A percentile compares a stretch with the other conserved stretches of the same genome.
Evolutionary conservation across 1,139 yeast genomes (phyloP).

Genomic region (Pichia terricola): DNA sequence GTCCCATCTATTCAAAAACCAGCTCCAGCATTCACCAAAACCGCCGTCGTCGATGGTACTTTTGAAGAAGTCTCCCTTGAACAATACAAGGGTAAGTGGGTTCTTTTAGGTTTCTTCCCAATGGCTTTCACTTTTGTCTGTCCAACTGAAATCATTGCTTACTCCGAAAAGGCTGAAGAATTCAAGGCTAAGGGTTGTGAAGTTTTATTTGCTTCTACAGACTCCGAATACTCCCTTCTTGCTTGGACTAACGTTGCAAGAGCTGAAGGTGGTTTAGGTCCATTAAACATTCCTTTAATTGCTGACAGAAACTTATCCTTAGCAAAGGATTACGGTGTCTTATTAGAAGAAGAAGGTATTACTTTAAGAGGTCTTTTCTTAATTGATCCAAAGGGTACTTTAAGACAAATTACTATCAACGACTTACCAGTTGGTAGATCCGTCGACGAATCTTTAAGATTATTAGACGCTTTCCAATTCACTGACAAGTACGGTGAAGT

Average conservation of each 20-base stretch:
- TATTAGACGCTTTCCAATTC: conserved; percentile 98
- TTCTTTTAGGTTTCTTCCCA: conserved; percentile 91
- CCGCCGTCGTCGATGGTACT: conserved; percentile 92
- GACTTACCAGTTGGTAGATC: conserved; percentile 99
- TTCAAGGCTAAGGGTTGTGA: conserved; percentile 82
- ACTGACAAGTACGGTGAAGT: conserved; percentile 97
- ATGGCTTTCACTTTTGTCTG: conserved; percentile 98
- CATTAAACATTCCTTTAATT: conserved; percentile 83
- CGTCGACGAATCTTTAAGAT: conserved; percentile 94
- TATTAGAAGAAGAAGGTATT: conserved; percentile 89
- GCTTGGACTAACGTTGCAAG: conserved; percentile 98
- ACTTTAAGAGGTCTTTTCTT: conserved; percentile 97
- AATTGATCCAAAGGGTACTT: conserved; percentile 89
- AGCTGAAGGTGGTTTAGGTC: conserved; percentile 97
- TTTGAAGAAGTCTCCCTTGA: conserved; percentile 92
- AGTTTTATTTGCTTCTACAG: conserved; percentile 93
- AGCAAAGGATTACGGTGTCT: conserved; percentile 93
- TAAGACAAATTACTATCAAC: conserved; percentile 95
- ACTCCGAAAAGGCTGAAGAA: conserved; percentile 88
- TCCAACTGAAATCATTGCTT: conserved; percentile 98
- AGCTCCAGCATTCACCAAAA: conserved; percentile 92
- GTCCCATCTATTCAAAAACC: conserved; percentile 86
- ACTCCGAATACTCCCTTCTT: conserved; percentile 91
- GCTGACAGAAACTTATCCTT: conserved; percentile 96
- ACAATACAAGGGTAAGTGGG: conserved; percentile 97